phyloP scores from a whole-genome alignment of 2,329 filamentous ascomycete species.

The Ascocoryne sarcoides region DNA sequence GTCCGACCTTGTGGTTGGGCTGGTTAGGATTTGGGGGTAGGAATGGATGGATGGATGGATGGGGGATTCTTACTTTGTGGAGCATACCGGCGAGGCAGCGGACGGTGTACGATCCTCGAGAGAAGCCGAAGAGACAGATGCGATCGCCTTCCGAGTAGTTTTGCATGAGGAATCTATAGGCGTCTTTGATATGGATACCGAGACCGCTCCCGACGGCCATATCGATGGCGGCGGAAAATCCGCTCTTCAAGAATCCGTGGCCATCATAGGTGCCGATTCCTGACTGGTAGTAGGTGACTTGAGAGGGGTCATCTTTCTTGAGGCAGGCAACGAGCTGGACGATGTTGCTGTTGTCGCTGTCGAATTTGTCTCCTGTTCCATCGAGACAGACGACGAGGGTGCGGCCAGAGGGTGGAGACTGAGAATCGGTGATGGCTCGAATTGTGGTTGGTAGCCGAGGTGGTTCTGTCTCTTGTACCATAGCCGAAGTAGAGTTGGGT shows the following conservation, averaged over 20 bases:
- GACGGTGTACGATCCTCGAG: slow-evolving; percentile 41
- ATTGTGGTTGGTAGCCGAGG: slow-evolving; percentile 10
- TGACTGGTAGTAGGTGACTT: slow-evolving; percentile 36
- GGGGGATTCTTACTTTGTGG: too few species aligned
- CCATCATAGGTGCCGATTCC: slow-evolving; percentile 38
- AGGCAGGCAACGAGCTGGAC: slow-evolving; percentile 35
- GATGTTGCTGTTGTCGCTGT: slow-evolving; percentile 35
- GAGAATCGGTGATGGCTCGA: slow-evolving; percentile 12
- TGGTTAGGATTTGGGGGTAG: too few species aligned
- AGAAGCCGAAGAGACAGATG: slow-evolving; percentile 42
- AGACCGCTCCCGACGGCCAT: slow-evolving; percentile 36
- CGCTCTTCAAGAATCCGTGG: slow-evolving; percentile 31
- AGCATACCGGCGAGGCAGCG: slow-evolving; percentile 38
- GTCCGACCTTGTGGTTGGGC: slow-evolving; percentile 35
- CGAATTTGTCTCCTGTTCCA: slow-evolving; percentile 38
- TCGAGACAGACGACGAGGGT: slow-evolving; percentile 34
- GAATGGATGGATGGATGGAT: too few species aligned
- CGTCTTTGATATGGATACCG: slow-evolving; percentile 34
- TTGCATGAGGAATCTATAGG: slow-evolving; percentile 39
- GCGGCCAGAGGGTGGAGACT: slow-evolving; percentile 1
- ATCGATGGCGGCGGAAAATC: slow-evolving; percentile 32
- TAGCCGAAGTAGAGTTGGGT: too few species aligned
- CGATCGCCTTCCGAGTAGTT: slow-evolving; percentile 39
- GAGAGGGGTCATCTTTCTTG: slow-evolving; percentile 33
- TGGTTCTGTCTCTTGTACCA: slow-evolving; percentile 7